Conservation (phyloP, 768 basidiomycete genomes). For the Jaapia argillacea region DNA sequence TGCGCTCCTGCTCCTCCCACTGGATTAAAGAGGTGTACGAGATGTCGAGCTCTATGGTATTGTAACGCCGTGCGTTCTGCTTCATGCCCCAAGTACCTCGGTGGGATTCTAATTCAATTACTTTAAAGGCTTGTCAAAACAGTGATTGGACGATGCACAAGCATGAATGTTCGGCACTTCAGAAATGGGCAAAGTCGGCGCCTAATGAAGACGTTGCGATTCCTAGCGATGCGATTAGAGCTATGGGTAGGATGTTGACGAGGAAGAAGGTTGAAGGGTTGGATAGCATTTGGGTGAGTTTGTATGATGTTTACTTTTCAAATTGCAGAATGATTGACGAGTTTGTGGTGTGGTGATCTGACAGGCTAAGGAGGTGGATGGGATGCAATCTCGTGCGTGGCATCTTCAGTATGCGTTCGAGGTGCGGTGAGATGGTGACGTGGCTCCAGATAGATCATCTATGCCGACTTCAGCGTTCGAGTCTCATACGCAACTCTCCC, state of each 20-base stretch:
- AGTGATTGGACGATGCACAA: constrained; percentile 70
- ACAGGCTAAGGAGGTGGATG: constrained; percentile 54
- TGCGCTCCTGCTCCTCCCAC: constrained; percentile 28
- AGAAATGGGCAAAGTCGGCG: constrained; percentile 41
- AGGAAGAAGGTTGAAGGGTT: constrained; percentile 42
- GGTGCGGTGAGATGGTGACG: neutral
- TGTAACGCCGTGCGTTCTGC: constrained; percentile 52
- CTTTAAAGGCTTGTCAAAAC: constrained; percentile 55
- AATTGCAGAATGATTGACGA: neutral
- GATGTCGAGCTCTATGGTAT: constrained; percentile 63
- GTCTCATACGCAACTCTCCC: constrained; percentile 59
- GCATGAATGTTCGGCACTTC: constrained; percentile 65
- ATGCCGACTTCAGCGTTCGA: constrained; percentile 39
- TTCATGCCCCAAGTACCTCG: constrained; percentile 2
- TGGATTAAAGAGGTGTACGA: constrained; percentile 60
- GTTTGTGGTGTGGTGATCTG: too few species aligned
- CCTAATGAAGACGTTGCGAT: constrained; percentile 35
- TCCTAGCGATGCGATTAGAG: constrained; percentile 74
- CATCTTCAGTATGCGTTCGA: neutral
- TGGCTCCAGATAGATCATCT: constrained; percentile 42
- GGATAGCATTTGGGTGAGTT: constrained; percentile 47
- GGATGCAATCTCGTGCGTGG: constrained; percentile 71
- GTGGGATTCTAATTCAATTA: constrained; percentile 1
- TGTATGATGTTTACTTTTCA: neutral
- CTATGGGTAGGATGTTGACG: constrained; percentile 71